Conservation (phyloP, 2,329 filamentous ascomycete genomes). For the Aureobasidium sp. region DNA sequence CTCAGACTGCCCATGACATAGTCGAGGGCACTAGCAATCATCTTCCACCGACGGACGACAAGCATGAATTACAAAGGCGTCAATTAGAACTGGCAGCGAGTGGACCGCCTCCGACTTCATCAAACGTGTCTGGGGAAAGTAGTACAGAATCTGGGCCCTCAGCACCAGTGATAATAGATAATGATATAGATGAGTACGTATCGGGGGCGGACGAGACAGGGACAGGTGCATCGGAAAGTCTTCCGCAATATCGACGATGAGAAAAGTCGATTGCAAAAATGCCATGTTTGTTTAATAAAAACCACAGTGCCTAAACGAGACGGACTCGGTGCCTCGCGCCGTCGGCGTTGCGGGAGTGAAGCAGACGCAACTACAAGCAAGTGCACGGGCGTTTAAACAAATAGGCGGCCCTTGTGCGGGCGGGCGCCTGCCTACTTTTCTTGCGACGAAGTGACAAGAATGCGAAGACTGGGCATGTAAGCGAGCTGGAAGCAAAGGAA, state of each 20-base stretch:
- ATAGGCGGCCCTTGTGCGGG: too few species aligned
- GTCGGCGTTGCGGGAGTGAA: background rate
- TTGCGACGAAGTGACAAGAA: too few species aligned
- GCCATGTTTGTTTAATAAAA: background rate
- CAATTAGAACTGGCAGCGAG: slow-evolving; percentile 35
- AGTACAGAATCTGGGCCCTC: slow-evolving; percentile 1
- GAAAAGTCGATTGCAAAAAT: background rate
- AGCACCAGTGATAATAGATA: slow-evolving; percentile 6
- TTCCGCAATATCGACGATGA: slow-evolving; percentile 14
- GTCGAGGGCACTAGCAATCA: slow-evolving; percentile 5
- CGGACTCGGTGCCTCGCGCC: background rate
- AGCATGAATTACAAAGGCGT: slow-evolving; percentile 61
- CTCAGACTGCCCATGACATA: background rate
- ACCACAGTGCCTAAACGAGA: background rate
- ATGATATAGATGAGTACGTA: slow-evolving; percentile 1
- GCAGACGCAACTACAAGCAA: too few species aligned
- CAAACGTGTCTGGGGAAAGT: background rate
- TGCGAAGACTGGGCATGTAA: too few species aligned
- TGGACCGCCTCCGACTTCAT: slow-evolving; percentile 26
- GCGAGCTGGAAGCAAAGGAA: too few species aligned
- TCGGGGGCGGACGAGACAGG: background rate
- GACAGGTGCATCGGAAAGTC: background rate
- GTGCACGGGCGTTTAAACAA: too few species aligned
- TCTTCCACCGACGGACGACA: slow-evolving; percentile 53
- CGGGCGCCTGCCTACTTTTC: too few species aligned